phyloP scores from a whole-genome alignment of 2,329 filamentous ascomycete genomes.

The Cadophora luteo-olivacea region DNA sequence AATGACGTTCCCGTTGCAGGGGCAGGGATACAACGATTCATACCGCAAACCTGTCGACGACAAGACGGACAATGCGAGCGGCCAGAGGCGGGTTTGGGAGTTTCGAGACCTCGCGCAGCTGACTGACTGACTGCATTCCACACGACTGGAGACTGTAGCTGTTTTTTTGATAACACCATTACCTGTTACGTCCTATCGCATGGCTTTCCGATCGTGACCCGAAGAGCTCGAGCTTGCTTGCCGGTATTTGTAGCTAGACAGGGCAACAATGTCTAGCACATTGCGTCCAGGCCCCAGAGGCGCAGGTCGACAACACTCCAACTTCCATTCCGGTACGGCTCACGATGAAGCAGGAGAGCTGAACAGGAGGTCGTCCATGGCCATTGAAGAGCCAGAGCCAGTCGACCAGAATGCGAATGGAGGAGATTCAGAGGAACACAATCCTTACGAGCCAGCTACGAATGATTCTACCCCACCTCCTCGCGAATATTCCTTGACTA shows the following conservation, averaged over 20 bases:
- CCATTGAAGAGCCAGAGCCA: conserved; percentile 25
- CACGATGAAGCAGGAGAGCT: conserved; percentile 52
- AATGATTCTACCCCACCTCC: conserved; percentile 37
- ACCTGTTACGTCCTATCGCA: neutral
- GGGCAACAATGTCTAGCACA: conserved; percentile 23
- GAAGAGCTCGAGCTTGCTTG: neutral
- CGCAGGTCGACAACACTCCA: conserved; percentile 44
- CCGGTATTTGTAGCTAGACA: neutral
- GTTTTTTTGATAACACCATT: neutral
- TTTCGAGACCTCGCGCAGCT: neutral
- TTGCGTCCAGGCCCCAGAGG: conserved; percentile 18
- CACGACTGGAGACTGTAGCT: neutral
- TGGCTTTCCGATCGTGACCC: conserved; percentile 5
- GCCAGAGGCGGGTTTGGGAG: neutral
- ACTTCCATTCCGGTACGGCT: conserved; percentile 53
- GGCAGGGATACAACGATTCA: conserved; percentile 19
- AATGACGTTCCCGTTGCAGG: conserved; percentile 25
- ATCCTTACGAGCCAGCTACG: conserved; percentile 40
- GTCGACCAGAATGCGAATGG: neutral
- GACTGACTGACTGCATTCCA: neutral
- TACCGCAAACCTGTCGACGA: neutral
- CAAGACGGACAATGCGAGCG: neutral
- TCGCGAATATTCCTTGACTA: conserved; percentile 38
- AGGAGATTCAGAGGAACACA: conserved; percentile 16
- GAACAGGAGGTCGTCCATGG: conserved; percentile 46